A percentile compares a stretch with the other conserved stretches of the same genome.
phyloP scores from a whole-genome alignment of 805 yeast genomes.

The Sporopachydermia lactativora region DNA sequence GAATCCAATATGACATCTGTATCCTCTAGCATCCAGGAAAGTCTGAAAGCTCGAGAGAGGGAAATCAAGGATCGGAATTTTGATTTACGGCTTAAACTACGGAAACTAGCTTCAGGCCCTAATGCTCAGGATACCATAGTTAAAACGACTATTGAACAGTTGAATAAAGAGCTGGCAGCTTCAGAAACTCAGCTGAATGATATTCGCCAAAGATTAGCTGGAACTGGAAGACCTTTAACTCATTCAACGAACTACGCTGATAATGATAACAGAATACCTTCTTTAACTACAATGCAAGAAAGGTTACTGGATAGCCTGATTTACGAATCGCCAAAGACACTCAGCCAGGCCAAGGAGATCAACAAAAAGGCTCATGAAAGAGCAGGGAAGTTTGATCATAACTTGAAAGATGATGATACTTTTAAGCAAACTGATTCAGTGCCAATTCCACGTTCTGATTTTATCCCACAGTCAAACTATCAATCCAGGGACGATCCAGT shows the following conservation, averaged over 20 bases:
- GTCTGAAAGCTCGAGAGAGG: no score
- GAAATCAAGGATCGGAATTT: background rate
- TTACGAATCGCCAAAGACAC: background rate
- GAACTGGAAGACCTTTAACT: background rate
- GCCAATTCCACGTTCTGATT: background rate
- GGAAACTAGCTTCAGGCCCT: background rate
- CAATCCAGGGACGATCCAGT: background rate
- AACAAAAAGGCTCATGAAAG: background rate
- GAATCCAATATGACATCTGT: no score
- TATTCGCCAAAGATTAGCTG: background rate
- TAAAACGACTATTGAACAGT: background rate
- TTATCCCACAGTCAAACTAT: background rate
- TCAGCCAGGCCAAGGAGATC: background rate
- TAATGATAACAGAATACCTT: background rate
- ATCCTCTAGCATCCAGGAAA: no score
- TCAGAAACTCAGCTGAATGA: slow-evolving; percentile 1
- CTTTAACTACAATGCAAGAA: background rate
- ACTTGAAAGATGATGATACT: no score
- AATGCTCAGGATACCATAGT: background rate
- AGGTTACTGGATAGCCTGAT: background rate
- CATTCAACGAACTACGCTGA: background rate
- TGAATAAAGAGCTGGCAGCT: background rate
- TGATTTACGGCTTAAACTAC: background rate
- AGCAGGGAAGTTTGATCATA: background rate
- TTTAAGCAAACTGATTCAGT: no score